phyloP scores from a whole-genome alignment of 345 rosid species.

The Hypericum androsaemum region DNA sequence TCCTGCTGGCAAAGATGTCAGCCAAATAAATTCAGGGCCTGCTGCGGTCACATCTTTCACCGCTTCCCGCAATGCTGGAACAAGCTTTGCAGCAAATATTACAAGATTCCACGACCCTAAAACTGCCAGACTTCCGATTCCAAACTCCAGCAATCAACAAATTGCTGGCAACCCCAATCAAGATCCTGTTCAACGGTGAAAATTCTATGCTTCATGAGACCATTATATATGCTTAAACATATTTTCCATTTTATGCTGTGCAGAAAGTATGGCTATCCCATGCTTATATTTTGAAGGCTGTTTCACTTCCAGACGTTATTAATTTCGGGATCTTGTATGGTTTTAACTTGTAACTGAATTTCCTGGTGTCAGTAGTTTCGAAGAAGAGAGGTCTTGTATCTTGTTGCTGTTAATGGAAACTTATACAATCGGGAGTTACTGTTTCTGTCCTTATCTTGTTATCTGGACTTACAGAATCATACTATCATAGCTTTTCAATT shows the following conservation, averaged over 20 bases:
- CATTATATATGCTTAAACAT: background rate
- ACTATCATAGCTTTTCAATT: too few relatives aligned
- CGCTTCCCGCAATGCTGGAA: constrained; percentile 50
- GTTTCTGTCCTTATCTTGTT: too few relatives aligned
- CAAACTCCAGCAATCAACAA: constrained; percentile 24
- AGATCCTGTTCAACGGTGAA: constrained; percentile 23
- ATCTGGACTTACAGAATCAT: too few relatives aligned
- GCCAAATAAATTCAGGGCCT: constrained; percentile 26
- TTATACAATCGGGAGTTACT: too few relatives aligned
- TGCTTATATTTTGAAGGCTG: too few relatives aligned
- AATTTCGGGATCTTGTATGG: too few relatives aligned
- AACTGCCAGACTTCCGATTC: constrained; percentile 43
- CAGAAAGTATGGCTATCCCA: too few relatives aligned
- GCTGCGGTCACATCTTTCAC: constrained; percentile 39
- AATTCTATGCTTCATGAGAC: background rate
- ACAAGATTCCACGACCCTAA: constrained; percentile 45
- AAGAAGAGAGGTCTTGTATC: too few relatives aligned
- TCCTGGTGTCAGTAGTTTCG: too few relatives aligned
- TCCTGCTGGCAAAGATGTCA: constrained; percentile 26
- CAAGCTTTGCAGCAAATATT: constrained; percentile 43
- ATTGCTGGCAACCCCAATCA: constrained; percentile 23
- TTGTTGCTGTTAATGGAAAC: too few relatives aligned
- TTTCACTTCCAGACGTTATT: too few relatives aligned
- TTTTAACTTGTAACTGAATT: too few relatives aligned
- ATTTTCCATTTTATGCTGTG: background rate